These are phyloP conservation scores for Sonneratia caseolaris DNA, from an alignment of 345 rosid genomes.

Conservation along the genomic window DNA sequence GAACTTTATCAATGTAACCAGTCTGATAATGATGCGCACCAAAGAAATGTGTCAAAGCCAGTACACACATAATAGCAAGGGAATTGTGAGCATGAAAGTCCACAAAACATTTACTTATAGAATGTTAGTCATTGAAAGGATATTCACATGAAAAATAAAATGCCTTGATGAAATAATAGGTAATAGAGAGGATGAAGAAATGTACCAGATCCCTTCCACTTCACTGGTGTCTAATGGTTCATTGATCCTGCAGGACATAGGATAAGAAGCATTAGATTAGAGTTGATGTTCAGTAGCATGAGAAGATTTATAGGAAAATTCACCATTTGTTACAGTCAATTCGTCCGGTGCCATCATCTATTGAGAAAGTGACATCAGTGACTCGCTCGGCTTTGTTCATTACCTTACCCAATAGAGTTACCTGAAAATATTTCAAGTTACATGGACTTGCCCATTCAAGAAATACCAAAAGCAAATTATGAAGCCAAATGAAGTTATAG, in stretches of 20 bases:
- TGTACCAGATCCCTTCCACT: slow-evolving; percentile 58
- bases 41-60: neutral
- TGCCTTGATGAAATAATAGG: neutral
- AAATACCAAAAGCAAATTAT: neutral
- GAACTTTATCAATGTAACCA: neutral
- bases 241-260: slow-evolving; percentile 49
- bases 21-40: neutral
- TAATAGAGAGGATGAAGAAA: slow-evolving; percentile 3
- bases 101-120: neutral
- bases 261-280: neutral
- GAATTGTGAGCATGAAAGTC: neutral
- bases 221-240: slow-evolving; percentile 71
- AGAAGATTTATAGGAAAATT: neutral
- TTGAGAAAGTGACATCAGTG: slow-evolving; percentile 50
- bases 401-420: slow-evolving; percentile 57
- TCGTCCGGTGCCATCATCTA: slow-evolving; percentile 82
- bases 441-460: neutral
- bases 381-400: slow-evolving; percentile 62
- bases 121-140: neutral
- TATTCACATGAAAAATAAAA: neutral
- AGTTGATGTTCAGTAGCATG: neutral
- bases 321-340: slow-evolving; percentile 82
- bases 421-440: slow-evolving; percentile 21
- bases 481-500: neutral
- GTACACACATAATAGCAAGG: neutral